phyloP scores from a whole-genome alignment of 176 grass and related monocot species.

The Sorghum bicolor region DNA sequence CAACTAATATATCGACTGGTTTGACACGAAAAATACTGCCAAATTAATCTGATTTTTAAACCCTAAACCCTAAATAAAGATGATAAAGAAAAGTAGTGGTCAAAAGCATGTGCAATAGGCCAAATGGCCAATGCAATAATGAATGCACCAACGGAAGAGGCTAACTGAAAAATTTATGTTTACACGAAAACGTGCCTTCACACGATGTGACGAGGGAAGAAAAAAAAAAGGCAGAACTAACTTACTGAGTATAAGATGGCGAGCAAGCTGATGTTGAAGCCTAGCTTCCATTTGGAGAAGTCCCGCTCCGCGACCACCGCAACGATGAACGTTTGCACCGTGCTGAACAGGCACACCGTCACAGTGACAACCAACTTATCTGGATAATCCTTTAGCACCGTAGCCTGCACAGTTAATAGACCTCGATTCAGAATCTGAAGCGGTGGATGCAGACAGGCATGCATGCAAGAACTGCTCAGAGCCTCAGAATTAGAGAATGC shows the following conservation, averaged over 20 bases:
- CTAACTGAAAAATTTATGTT: neutral
- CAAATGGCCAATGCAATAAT: too few species aligned
- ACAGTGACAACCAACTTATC: constrained; percentile 39
- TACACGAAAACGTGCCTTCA: too few species aligned
- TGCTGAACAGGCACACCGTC: constrained; percentile 39
- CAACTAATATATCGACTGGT: too few species aligned
- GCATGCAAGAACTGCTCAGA: neutral
- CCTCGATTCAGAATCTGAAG: neutral
- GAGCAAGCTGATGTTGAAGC: neutral
- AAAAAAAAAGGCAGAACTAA: neutral
- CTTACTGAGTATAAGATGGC: neutral
- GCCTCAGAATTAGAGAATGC: neutral
- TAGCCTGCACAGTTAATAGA: neutral
- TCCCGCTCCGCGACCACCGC: constrained; percentile 29
- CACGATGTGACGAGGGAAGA: neutral
- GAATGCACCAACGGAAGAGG: neutral
- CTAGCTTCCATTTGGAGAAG: constrained; percentile 40
- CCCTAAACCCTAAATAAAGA: too few species aligned
- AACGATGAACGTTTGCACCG: constrained; percentile 23
- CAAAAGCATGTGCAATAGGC: too few species aligned
- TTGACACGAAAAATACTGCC: too few species aligned
- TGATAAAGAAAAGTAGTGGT: too few species aligned
- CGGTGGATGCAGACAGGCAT: neutral
- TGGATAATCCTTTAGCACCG: neutral
- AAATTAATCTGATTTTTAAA: too few species aligned